Evolutionary conservation across 2,329 filamentous ascomycete species (phyloP).

Genomic region (Nigrospora oryzae): DNA sequence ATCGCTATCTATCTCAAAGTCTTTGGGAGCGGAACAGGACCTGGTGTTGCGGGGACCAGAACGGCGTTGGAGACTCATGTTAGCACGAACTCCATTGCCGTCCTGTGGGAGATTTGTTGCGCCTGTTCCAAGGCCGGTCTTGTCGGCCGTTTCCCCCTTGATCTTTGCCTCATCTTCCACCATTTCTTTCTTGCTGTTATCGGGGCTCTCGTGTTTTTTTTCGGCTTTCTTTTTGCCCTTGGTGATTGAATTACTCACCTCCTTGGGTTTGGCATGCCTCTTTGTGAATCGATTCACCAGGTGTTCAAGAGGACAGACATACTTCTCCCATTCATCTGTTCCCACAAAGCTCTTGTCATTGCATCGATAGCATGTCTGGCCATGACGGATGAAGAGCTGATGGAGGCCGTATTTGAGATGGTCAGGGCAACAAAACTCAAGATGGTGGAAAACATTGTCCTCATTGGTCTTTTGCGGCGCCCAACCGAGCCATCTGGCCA

Average conservation of each 20-base stretch:
- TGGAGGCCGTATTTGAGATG: constrained; percentile 47
- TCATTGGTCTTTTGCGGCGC: constrained; percentile 38
- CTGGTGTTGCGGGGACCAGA: no score
- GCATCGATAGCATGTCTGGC: constrained; percentile 39
- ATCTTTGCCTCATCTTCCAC: constrained; percentile 1
- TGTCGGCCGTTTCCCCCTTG: background rate
- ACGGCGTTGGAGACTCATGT: no score
- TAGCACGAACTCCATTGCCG: no score
- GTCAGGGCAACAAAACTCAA: constrained; percentile 42
- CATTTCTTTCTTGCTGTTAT: constrained; percentile 1
- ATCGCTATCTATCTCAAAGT: no score
- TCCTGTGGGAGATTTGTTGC: no score
- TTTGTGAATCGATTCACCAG: constrained; percentile 26
- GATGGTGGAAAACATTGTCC: constrained; percentile 41
- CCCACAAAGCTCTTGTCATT: constrained; percentile 43
- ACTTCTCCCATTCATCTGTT: constrained; percentile 54
- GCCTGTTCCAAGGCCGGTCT: background rate
- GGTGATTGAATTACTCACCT: constrained; percentile 1
- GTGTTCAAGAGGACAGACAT: constrained; percentile 31
- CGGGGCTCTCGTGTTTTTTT: background rate
- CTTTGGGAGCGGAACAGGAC: no score
- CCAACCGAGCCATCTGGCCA: constrained; percentile 46
- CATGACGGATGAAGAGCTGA: constrained; percentile 45
- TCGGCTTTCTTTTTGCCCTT: constrained; percentile 4
- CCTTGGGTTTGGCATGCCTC: constrained; percentile 10